Conservation (phyloP, 768 basidiomycete species). For the Mycena rebaudengoi region DNA sequence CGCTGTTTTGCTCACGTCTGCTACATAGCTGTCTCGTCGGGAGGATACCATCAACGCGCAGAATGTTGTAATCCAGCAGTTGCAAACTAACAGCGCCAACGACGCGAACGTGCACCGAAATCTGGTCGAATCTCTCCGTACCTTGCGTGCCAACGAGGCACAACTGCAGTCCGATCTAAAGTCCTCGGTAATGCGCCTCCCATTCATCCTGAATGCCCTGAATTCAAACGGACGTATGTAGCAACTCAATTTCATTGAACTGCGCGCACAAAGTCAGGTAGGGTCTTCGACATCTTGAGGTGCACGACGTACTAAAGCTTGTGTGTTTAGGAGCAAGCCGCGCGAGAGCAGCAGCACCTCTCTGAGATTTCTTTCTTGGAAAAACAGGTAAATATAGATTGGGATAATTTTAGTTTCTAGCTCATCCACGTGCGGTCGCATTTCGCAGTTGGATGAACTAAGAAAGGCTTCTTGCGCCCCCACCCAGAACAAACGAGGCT, state of each 20-base stretch:
- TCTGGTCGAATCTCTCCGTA: no score
- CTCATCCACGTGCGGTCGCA: no score
- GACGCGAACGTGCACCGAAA: no score
- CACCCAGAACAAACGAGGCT: not conserved
- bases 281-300: not conserved
- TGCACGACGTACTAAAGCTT: no score
- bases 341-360: not conserved
- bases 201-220: no score
- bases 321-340: not conserved
- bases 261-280: not conserved
- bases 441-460: not conserved
- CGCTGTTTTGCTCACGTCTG: no score
- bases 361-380: not conserved
- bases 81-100: not conserved
- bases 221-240: no score
- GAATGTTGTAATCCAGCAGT: not conserved
- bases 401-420: no score
- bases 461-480: not conserved
- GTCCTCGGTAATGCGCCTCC: no score
- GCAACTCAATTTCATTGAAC: not conserved
- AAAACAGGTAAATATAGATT: constrained; percentile 12
- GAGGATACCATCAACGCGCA: not conserved
- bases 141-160: no score
- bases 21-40: not conserved
- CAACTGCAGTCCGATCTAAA: no score